Evolutionary conservation across 2,329 filamentous ascomycete genomes (phyloP), one percentile per base, ranked within the genome.

Genomic region (Ceratocystiopsis minuta): DNA sequence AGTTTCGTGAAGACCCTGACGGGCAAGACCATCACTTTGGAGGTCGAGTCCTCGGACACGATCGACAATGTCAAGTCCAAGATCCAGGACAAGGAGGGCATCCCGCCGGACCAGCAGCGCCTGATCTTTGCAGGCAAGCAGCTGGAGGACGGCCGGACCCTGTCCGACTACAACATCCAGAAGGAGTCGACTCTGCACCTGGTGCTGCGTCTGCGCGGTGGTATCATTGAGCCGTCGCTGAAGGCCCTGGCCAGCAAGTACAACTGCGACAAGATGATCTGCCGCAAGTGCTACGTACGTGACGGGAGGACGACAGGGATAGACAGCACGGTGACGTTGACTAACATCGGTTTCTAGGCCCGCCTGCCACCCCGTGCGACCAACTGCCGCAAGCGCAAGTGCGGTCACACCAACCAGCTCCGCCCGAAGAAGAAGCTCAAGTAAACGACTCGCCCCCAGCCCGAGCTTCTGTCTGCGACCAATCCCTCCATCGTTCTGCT

Each of bases 341-440:
- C 17, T 48, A 28, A 49, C 44, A 12, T 16, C 9, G 7, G n/a
- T 16, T n/a, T 16, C 16, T 28, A 50, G 48, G 74, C 75, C 50
- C 87, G 88, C 66, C 86, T 96, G 52, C 88, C 88, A 54, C 88
- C 88, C 56, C 85, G 90, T 78, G 90, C 90, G 60, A 95, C 88
- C 77, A 98, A 98, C 83, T 98, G 90, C 84, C 78, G 87, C 61
- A 96, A 96, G 86, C 87, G 87, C 75, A 96, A 96, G 80, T 96
- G 88, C 70, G 90, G 88, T 52, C 90, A 96, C 81, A 92, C 81
- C 73, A 96, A 96, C 84, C 90, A 98, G 80, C 84, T 98, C 65
- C 85, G 90, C 71, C 90, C 90, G 68, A 98, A 98, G 88, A 98
- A 98, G 87, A 98, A 98, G 88, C 49, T 52, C 50, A 52, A 52